Evolutionary conservation across 345 rosid species (phyloP).

Genomic region (Mercurialis annua): DNA sequence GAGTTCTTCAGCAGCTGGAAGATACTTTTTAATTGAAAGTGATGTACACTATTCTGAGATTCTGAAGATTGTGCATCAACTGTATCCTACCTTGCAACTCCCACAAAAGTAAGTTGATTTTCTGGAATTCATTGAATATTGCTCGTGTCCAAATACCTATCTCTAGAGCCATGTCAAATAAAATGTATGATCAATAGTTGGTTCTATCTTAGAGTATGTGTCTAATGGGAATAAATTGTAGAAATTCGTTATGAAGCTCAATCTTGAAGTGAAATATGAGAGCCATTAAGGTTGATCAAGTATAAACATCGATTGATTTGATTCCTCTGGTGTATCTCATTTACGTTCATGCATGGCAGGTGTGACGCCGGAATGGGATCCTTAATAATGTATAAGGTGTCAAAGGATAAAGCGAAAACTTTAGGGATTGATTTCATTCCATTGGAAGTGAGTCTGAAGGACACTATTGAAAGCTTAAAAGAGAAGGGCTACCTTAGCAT

Average conservation of each 20-base stretch:
- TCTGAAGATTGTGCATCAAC: slow-evolving; percentile 4
- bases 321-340: no score
- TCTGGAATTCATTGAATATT: no score
- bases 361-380: neutral
- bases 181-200: no score
- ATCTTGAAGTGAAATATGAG: no score
- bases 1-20: slow-evolving; percentile 4
- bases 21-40: slow-evolving; percentile 7
- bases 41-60: neutral
- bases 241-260: no score
- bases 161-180: no score
- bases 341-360: neutral
- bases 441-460: slow-evolving; percentile 24
- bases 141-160: no score
- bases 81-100: slow-evolving; percentile 6
- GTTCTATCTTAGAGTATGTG: no score
- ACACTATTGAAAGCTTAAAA: slow-evolving; percentile 29
- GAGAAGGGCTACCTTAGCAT: slow-evolving; percentile 18
- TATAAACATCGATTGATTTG: neutral
- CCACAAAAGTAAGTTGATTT: neutral
- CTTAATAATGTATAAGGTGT: neutral
- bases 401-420: slow-evolving; percentile 13
- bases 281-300: no score
- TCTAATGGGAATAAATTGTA: no score
- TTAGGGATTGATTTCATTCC: slow-evolving; percentile 30